These are phyloP conservation scores for Clathrospora elynae DNA, from an alignment of 2,329 filamentous ascomycete genomes.

Conservation along the genomic window DNA sequence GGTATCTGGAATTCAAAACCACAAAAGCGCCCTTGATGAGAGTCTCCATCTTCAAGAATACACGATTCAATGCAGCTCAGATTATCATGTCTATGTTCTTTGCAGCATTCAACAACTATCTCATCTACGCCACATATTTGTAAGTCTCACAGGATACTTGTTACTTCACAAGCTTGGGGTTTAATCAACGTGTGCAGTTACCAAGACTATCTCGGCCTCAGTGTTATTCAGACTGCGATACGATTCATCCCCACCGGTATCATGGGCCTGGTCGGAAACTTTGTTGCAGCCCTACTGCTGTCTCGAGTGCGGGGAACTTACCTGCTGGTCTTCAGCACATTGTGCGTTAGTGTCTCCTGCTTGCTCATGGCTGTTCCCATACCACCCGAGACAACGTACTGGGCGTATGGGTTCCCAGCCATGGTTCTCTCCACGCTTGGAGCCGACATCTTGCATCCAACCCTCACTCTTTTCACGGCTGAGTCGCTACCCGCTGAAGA, in stretches of 20 bases:
- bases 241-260: constrained; percentile 71
- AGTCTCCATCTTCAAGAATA: constrained; percentile 65
- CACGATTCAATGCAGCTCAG: constrained; percentile 66
- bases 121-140: constrained; percentile 71
- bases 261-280: constrained; percentile 62
- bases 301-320: constrained; percentile 62
- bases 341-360: constrained; percentile 60
- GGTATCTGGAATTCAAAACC: constrained; percentile 61
- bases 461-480: constrained; percentile 68
- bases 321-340: constrained; percentile 63
- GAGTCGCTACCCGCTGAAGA: constrained; percentile 66
- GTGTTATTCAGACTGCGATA: constrained; percentile 68
- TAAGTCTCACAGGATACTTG: too few species aligned
- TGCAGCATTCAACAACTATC: constrained; percentile 69
- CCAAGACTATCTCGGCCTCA: constrained; percentile 68
- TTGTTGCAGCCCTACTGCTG: constrained; percentile 52
- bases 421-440: constrained; percentile 70
- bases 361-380: constrained; percentile 70
- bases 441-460: constrained; percentile 69
- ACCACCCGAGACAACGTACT: constrained; percentile 65
- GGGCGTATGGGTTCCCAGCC: constrained; percentile 68
- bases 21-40: constrained; percentile 66
- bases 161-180: too few species aligned
- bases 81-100: constrained; percentile 70
- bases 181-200: too few species aligned